Evolutionary conservation across 192 early-diverging fungal species (phyloP).

Genomic region (Gonapodya prolifera): DNA sequence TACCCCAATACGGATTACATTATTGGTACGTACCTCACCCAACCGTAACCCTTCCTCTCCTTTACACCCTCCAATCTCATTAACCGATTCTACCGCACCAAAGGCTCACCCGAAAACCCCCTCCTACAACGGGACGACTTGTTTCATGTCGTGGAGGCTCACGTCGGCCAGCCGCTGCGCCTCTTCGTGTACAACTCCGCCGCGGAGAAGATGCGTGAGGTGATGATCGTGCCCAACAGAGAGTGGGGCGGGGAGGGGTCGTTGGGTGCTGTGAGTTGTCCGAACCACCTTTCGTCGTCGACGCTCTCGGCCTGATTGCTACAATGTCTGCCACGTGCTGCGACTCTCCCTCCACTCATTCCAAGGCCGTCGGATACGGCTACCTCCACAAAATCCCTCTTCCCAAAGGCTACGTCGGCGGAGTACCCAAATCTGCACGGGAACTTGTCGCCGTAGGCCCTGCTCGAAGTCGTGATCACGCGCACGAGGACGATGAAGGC

Average conservation of each 20-base stretch:
- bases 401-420: background rate
- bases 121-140: conserved; percentile 52
- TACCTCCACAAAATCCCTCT: background rate
- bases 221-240: conserved; percentile 8
- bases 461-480: background rate
- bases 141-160: conserved; percentile 43
- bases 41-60: background rate
- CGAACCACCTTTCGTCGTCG: no score
- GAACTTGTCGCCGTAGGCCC: background rate
- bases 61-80: background rate
- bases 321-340: no score
- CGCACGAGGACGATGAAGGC: background rate
- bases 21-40: no score
- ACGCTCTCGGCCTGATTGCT: no score
- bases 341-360: no score
- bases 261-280: background rate
- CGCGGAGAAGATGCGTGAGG: conserved; percentile 47
- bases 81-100: background rate
- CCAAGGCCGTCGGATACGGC: background rate
- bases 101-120: conserved; percentile 32
- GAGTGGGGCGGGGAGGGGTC: background rate
- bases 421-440: no score
- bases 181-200: conserved; percentile 59
- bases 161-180: conserved; percentile 40
- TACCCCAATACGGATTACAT: conserved; percentile 56